Evolutionary conservation across 2,329 filamentous ascomycete species (phyloP).

Genomic region (Cladophialophora immunda): DNA sequence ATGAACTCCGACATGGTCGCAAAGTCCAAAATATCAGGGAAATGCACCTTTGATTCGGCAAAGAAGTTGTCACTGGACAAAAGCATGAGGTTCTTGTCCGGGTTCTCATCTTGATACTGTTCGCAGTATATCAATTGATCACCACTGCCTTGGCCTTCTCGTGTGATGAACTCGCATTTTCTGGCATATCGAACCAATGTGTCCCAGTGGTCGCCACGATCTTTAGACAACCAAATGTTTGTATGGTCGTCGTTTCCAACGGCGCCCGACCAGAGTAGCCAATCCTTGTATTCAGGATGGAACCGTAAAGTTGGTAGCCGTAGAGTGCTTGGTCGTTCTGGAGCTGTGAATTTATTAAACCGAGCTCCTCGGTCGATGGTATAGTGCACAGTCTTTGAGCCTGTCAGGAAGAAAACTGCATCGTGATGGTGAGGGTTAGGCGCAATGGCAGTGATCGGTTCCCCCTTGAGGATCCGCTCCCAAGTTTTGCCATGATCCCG

Average conservation of each 20-base stretch:
- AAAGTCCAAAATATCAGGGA: slow-evolving; percentile 80
- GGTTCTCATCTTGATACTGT: slow-evolving; percentile 70
- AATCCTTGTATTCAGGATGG: slow-evolving; percentile 84
- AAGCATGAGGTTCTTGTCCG: slow-evolving; percentile 71
- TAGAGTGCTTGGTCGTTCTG: slow-evolving; percentile 63
- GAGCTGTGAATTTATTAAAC: slow-evolving; percentile 77
- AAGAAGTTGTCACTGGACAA: slow-evolving; percentile 84
- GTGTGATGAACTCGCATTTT: slow-evolving; percentile 87
- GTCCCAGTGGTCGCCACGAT: slow-evolving; percentile 82
- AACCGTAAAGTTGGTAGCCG: slow-evolving; percentile 71
- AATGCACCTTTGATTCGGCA: slow-evolving; percentile 66
- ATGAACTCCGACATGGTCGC: slow-evolving; percentile 98
- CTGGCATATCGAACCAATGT: slow-evolving; percentile 76
- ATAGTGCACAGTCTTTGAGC: slow-evolving; percentile 74
- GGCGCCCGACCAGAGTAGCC: slow-evolving; percentile 87
- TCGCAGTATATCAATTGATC: slow-evolving; percentile 70
- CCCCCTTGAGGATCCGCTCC: slow-evolving; percentile 73
- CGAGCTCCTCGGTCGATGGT: slow-evolving; percentile 79
- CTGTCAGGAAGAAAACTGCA: slow-evolving; percentile 84
- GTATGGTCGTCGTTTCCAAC: slow-evolving; percentile 71
- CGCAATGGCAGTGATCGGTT: slow-evolving; percentile 74
- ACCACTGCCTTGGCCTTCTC: slow-evolving; percentile 56
- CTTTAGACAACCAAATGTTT: slow-evolving; percentile 78
- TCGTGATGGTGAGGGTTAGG: slow-evolving; percentile 85
- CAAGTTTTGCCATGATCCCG: slow-evolving; percentile 90